Conservation (phyloP, 768 basidiomycete species). For the Hericium erinaceus region DNA sequence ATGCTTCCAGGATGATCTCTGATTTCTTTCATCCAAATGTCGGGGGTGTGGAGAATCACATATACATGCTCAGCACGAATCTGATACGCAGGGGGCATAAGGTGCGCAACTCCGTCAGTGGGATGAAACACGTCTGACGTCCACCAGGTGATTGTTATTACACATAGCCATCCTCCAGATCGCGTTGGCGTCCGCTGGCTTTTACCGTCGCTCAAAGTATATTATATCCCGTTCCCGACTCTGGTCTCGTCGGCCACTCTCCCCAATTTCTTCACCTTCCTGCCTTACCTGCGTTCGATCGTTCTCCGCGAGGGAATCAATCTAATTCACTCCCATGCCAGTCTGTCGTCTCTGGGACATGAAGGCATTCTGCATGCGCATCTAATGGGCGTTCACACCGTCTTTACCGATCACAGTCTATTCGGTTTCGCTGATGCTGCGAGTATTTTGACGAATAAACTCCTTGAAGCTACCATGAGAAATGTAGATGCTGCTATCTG, state of each 20-base stretch:
- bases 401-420: conserved; percentile 94
- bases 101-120: conserved; percentile 28
- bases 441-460: conserved; percentile 94
- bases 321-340: conserved; percentile 87
- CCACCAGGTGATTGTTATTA: conserved; percentile 82
- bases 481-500: conserved; percentile 94
- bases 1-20: conserved; percentile 67
- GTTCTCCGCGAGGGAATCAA: conserved; percentile 79
- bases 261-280: conserved; percentile 86
- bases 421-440: conserved; percentile 97
- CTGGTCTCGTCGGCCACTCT: conserved; percentile 90
- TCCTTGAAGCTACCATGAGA: conserved; percentile 74
- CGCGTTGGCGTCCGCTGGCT: conserved; percentile 89
- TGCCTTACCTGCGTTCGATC: conserved; percentile 89
- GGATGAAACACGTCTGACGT: neutral
- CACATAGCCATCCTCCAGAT: conserved; percentile 81
- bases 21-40: conserved; percentile 95
- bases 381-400: conserved; percentile 76
- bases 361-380: conserved; percentile 89
- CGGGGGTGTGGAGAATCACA: conserved; percentile 95
- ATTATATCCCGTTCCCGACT: conserved; percentile 84
- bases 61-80: conserved; percentile 83
- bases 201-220: conserved; percentile 80
- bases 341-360: conserved; percentile 82
- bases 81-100: conserved; percentile 81